A percentile compares a stretch with the other conserved stretches of the same genome.
These are phyloP conservation scores for Scytalidium lignicola DNA, from an alignment of 2,329 filamentous ascomycete species.

Conservation along the genomic window DNA sequence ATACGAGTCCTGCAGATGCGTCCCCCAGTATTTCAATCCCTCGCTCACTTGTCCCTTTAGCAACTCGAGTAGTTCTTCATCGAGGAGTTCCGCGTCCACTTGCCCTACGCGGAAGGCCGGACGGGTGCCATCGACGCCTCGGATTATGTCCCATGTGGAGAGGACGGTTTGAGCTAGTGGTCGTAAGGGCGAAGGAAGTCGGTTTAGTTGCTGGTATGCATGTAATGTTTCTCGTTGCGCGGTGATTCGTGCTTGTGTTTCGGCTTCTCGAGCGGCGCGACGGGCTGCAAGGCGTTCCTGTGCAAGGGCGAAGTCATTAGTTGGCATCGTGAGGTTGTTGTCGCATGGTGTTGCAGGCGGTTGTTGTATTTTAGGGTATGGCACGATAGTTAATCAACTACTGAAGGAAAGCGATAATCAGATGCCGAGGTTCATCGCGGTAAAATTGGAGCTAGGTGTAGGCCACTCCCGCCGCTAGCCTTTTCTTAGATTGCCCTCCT, in stretches of 20 bases:
- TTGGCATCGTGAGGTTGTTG: conserved; percentile 19
- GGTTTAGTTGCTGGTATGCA: conserved; percentile 48
- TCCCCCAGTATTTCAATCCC: conserved; percentile 80
- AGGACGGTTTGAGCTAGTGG: conserved; percentile 44
- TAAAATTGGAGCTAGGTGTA: too few species aligned
- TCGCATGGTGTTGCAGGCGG: background rate
- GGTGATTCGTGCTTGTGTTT: conserved; percentile 52
- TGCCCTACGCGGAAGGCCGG: conserved; percentile 92
- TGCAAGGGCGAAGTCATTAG: conserved; percentile 68
- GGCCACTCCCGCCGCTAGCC: too few species aligned
- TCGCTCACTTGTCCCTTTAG: conserved; percentile 83
- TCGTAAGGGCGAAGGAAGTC: conserved; percentile 59
- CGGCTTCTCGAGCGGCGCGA: conserved; percentile 68
- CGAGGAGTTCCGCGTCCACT: conserved; percentile 89
- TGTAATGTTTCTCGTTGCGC: conserved; percentile 47
- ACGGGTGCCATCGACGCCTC: conserved; percentile 69
- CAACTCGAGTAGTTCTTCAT: conserved; percentile 85
- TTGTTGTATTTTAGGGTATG: background rate
- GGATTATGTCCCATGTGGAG: conserved; percentile 64
- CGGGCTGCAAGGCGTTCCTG: conserved; percentile 82
- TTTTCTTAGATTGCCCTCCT: too few species aligned
- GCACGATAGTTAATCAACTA: background rate
- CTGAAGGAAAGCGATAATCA: background rate
- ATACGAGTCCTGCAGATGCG: conserved; percentile 79
- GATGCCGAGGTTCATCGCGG: background rate